Evolutionary conservation across 768 basidiomycete genomes (phyloP).

Genomic region (Tephrocybe rancida): DNA sequence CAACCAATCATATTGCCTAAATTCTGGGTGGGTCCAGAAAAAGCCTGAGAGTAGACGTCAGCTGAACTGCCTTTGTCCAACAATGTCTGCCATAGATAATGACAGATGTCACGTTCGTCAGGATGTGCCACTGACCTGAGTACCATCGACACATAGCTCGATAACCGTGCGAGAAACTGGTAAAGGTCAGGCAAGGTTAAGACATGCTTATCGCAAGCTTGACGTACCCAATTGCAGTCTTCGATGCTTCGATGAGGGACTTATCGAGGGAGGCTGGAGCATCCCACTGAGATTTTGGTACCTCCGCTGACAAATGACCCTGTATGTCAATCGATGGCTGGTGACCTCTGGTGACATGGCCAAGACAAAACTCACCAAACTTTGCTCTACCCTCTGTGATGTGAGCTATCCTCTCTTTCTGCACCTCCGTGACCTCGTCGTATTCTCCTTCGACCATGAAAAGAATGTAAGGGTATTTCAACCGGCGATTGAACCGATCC

Average conservation of each 20-base stretch:
- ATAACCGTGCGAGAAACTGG: conserved; percentile 28
- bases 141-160: conserved; percentile 33
- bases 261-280: conserved; percentile 24
- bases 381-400: conserved; percentile 29
- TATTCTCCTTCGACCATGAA: conserved; percentile 28
- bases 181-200: neutral
- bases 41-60: conserved; percentile 21
- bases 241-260: conserved; percentile 22
- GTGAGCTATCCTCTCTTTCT: conserved; percentile 23
- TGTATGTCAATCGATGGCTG: conserved; percentile 2
- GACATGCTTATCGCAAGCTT: neutral
- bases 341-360: neutral
- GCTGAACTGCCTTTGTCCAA: neutral
- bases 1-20: conserved; percentile 29
- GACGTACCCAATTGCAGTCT: conserved; percentile 24
- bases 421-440: conserved; percentile 21
- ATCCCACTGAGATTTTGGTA: conserved; percentile 25
- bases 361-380: conserved; percentile 20
- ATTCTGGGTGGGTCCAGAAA: conserved; percentile 30
- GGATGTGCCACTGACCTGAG: conserved; percentile 21
- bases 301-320: conserved; percentile 15
- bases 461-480: conserved; percentile 30
- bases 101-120: neutral
- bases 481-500: conserved; percentile 30
- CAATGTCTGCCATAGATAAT: neutral